Evolutionary conservation across 352 stramenopile genomes (phyloP).

Genomic region (Phytopythium oedochilum): DNA sequence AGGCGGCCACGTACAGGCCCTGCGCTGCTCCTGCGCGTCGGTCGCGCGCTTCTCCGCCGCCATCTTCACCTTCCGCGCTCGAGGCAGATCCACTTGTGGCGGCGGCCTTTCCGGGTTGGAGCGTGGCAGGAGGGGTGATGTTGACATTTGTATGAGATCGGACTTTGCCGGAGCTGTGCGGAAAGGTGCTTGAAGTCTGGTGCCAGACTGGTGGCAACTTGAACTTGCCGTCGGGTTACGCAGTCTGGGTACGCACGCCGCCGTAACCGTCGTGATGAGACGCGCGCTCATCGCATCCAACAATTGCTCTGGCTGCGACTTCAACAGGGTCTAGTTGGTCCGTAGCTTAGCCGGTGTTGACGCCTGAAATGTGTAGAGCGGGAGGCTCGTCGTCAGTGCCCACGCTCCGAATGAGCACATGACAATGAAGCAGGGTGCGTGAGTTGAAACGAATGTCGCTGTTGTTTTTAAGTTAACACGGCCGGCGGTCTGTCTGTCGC

Average conservation of each 20-base stretch:
- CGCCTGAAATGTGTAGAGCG: too few species aligned
- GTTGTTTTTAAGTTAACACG: not conserved
- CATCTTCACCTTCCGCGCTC: not conserved
- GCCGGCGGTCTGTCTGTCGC: not conserved
- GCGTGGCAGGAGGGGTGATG: not conserved
- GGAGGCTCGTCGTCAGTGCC: too few species aligned
- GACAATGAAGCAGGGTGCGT: too few species aligned
- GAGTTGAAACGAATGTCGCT: too few species aligned
- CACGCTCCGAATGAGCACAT: too few species aligned
- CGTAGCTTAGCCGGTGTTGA: too few species aligned
- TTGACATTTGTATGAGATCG: conserved; percentile 2
- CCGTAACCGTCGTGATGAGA: too few species aligned
- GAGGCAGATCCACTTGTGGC: not conserved
- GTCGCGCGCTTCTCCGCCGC: conserved; percentile 17
- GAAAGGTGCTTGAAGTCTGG: not conserved
- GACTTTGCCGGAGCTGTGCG: not conserved
- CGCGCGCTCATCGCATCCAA: too few species aligned
- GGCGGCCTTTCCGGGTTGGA: not conserved
- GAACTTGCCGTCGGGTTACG: too few species aligned
- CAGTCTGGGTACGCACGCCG: too few species aligned
- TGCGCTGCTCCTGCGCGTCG: conserved; percentile 2
- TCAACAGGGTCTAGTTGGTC: too few species aligned
- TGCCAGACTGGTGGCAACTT: not conserved
- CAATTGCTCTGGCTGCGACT: too few species aligned
- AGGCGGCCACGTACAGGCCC: not conserved